Evolutionary conservation across 2,329 filamentous ascomycete genomes (phyloP).

Genomic region (Neopestalotiopsis rosae): DNA sequence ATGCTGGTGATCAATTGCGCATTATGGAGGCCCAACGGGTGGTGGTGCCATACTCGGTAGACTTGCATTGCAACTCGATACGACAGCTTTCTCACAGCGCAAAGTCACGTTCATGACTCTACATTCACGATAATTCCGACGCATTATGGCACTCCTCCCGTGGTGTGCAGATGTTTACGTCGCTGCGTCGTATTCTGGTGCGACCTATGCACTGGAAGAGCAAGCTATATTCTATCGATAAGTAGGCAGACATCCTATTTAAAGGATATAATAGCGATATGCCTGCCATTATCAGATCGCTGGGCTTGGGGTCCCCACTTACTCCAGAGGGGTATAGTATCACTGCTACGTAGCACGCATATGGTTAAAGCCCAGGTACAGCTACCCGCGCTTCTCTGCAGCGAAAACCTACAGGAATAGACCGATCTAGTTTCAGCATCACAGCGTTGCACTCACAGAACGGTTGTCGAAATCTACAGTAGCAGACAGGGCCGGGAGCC

Average conservation of each 20-base stretch:
- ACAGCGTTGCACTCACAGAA: constrained; percentile 33
- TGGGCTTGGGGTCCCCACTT: neutral
- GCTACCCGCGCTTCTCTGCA: constrained; percentile 35
- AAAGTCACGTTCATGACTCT: too few relatives aligned
- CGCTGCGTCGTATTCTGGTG: neutral
- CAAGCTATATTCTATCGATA: constrained; percentile 2
- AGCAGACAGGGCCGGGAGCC: constrained; percentile 20
- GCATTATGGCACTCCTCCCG: too few relatives aligned
- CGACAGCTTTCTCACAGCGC: neutral
- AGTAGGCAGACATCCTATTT: neutral
- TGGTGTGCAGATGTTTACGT: neutral
- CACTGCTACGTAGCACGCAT: constrained; percentile 25
- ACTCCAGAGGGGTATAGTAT: neutral
- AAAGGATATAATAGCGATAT: neutral
- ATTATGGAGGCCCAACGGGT: neutral
- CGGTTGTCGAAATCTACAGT: constrained; percentile 30
- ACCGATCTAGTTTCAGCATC: constrained; percentile 34
- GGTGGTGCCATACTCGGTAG: neutral
- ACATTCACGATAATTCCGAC: too few relatives aligned
- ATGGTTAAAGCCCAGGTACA: constrained; percentile 31
- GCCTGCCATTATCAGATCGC: constrained; percentile 11
- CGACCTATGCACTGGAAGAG: neutral
- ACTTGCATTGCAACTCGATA: neutral
- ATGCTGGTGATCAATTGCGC: neutral
- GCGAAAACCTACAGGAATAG: constrained; percentile 35